Evolutionary conservation across 768 basidiomycete species (phyloP).

Genomic region (Mycena rosella): DNA sequence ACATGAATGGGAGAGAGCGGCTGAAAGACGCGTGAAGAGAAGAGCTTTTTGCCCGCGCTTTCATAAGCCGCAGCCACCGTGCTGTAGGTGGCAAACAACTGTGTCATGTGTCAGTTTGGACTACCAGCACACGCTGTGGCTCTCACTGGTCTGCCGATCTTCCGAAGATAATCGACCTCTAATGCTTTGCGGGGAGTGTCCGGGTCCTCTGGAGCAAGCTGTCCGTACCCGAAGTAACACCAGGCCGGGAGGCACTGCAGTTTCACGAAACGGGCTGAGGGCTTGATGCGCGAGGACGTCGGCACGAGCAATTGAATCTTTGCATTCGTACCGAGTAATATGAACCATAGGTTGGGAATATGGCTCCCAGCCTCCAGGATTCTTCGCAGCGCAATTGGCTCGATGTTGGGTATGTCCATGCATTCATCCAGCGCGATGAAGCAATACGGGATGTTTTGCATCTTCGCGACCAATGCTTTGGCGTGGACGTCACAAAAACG

Average conservation of each 20-base stretch:
- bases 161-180: constrained; percentile 6
- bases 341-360: neutral
- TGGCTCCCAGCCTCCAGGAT: neutral
- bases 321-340: neutral
- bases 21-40: neutral
- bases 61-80: neutral
- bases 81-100: constrained; percentile 2
- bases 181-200: neutral
- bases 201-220: neutral
- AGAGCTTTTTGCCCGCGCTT: neutral
- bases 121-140: too few species aligned
- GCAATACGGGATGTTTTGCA: neutral
- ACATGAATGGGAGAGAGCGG: neutral
- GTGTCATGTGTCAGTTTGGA: neutral
- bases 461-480: neutral
- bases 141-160: constrained; percentile 1
- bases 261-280: neutral
- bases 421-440: constrained; percentile 11
- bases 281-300: neutral
- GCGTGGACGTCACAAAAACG: neutral
- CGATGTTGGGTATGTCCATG: neutral
- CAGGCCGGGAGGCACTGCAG: neutral
- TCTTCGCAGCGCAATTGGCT: neutral
- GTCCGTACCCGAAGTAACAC: neutral
- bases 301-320: neutral